These are phyloP conservation scores for Penicillium sp. DNA, from an alignment of 2,329 filamentous ascomycete species.

Conservation along the genomic window DNA sequence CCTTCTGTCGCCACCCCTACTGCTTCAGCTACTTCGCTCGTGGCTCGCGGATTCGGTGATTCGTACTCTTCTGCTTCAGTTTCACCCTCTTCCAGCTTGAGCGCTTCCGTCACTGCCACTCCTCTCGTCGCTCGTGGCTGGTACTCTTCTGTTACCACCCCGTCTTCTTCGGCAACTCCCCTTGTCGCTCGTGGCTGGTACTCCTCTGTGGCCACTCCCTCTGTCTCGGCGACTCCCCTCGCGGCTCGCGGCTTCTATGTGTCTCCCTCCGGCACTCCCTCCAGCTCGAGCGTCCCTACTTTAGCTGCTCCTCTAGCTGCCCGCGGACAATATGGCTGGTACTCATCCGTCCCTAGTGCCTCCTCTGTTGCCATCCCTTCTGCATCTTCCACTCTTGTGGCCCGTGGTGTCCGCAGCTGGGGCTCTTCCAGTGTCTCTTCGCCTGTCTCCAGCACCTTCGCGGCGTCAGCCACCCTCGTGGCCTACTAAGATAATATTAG, in stretches of 20 bases:
- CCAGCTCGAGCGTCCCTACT: not conserved
- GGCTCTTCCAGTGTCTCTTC: conserved; percentile 8
- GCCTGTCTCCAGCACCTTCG: conserved; percentile 11
- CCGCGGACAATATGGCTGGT: conserved; percentile 5
- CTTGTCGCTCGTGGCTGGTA: not conserved
- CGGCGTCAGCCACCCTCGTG: conserved; percentile 8
- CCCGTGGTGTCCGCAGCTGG: conserved; percentile 3
- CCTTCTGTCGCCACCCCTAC: not conserved
- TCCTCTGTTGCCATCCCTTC: not conserved
- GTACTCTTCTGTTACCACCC: conserved; percentile 1
- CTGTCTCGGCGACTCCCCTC: not conserved
- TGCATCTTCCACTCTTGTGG: conserved; percentile 4
- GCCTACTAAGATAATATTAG: conserved; percentile 8
- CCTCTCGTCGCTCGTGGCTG: conserved; percentile 10
- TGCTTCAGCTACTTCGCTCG: conserved; percentile 6
- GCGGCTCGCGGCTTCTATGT: not conserved
- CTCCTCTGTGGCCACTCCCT: not conserved
- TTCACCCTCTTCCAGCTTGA: not conserved
- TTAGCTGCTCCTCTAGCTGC: conserved; percentile 7
- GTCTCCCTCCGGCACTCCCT: not conserved
- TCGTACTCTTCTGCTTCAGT: conserved; percentile 2
- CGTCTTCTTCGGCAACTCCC: not conserved
- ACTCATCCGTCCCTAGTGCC: not conserved
- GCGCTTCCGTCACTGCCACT: not conserved
- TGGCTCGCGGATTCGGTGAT: conserved; percentile 10